Base-by-base conservation (phyloP, 495 filamentous ascomycete species). In the Daldinia vernicosa region DNA sequence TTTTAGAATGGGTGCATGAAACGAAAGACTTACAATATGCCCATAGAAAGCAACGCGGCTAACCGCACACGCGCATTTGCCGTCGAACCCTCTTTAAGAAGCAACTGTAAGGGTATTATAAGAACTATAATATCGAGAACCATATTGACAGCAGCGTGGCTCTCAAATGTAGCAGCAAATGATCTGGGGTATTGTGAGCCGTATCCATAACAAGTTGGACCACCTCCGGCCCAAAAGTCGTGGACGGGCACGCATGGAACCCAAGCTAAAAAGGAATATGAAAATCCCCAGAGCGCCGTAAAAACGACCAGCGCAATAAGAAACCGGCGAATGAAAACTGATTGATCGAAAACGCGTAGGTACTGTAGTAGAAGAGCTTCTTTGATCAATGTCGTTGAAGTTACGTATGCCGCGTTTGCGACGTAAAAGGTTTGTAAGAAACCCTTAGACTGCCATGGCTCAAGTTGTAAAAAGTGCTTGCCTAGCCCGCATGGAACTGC, bases 301-400 rank as follows among this genome's bases (percentile, higher is more conserved):
- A 79, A 61, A 19, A 71, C 53, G 30, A 75, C 57, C 28, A 77
- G 43, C 22, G 15, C 14, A 33, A 70, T 62, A n/a, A 74, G 55
- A 2, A 73, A 15, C 4, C 69, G 70, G 57, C 50, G 67, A n/a
- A 77, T 32, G 2, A 67, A 32, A 1, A 72, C 32, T 3, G 60
- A 70, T 19, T 60, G 68, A 6, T 70, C 53, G 66, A 75, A 79
- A 22, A 80, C 37, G 14, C 79, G 76, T 15, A 77, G 74, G 51
- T 80, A 81, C 17, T 81, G 79, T 12, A 81, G 58, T 2, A 81
- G 63, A 15, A 81, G 69, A 8, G 79, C 75, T 24, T 77, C 66
- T 52, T 81, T 81, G 66, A 81, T 77, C 14, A 78, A 51, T 1
- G 75, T 70, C 4, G 76, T 75, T 4, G 76, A 73, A 9, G 75